Evolutionary conservation across 768 basidiomycete genomes (phyloP), one percentile per base, ranked within the genome.

Genomic region (Boletellus ananiceps): DNA sequence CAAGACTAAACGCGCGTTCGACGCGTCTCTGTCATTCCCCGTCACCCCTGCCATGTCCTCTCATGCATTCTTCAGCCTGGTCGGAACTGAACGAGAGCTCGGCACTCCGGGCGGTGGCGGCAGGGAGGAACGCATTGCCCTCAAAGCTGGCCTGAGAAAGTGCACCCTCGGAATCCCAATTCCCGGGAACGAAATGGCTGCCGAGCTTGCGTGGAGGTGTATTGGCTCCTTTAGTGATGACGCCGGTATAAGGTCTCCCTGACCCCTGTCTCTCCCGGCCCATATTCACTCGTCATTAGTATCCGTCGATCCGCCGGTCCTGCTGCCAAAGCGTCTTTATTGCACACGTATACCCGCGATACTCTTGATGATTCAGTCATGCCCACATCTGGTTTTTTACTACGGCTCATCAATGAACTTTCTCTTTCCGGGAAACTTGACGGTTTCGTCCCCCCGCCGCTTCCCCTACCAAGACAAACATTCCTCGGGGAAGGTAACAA

Each of bases 261-360:
- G 18, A 35, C 21, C 14, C 41, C 18, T 19, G 1, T 49, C 19
- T 38, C 21, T 41, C 32, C 29, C 13, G 0, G 14, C 33, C 9
- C 40, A 14, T 44, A 31, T 52, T 57, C 27, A 59, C 40, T 36
- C 18, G 37, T 36, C 46, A 2, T 27, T 56, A 94, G 92, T 50
- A 87, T 95, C 46, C 84, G 96, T 29, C 80, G 88, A 61, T 77
- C 86, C 1, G 93, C 94, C 0, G 90, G 92, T 0, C 79, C 82
- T 19, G 80, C 83, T 0, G 64, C 82, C 52, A 98, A 98, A 68
- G 93, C 93, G 0, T 79, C 92, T 0, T 38, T 98, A 2, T 84
- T 84, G 12, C 89, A 98, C 60, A 81, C 81, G 0, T 91, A 81
- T 67, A 71, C 78, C 2, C 71, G 78, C 14, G 91, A 97, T 66